Evolutionary conservation across 2,329 filamentous ascomycete species (phyloP), one percentile per base, ranked within the genome.

Genomic region (Ceratocystis diversiconidia): DNA sequence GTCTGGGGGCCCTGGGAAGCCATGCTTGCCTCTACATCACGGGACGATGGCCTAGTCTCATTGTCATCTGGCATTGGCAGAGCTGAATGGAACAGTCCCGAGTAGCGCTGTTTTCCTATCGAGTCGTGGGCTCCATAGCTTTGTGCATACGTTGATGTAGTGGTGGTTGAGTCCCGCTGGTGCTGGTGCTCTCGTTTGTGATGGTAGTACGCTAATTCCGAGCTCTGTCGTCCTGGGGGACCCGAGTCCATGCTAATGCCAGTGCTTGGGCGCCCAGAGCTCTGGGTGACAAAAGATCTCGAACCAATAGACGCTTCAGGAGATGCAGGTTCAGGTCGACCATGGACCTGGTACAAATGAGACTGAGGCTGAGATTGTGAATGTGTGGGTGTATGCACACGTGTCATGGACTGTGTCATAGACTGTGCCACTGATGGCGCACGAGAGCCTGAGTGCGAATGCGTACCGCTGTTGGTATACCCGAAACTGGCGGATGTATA

Each of bases 1-100:
- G 84, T 80, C 62, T 50, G 46, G 5, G 59, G 25, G 8, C 57
- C 64, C n/a, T 32, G 46, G 8, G n/a, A 30, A 3, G n/a, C 62
- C 62, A 63, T n/a, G 19, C 46, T 32, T 19, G 59, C 30, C 50
- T 59, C 44, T 22, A 46, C 30, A 30, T 59, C 30, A 15, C 65
- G 41, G 43, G 55, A 52, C 5, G 66, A 75, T 69, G 75, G 76
- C 69, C 75, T 80, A 65, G 79, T 79, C 55, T 81, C 82, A 5
- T 81, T 79, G 1, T 79, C 80, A 70, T 95, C 89, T 0, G 86
- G 82, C 77, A 92, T 82, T 1, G 91, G 91, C 73, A 96, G 82
- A 4, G 91, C 91, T 0, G 91, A 95, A 68, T 89, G 89, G 77
- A 96, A 96, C 25, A 95, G 78, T 4, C 87, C 88, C 0, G 88